phyloP scores from a whole-genome alignment of 139 green algal genomes.

The Chloropicon primus region DNA sequence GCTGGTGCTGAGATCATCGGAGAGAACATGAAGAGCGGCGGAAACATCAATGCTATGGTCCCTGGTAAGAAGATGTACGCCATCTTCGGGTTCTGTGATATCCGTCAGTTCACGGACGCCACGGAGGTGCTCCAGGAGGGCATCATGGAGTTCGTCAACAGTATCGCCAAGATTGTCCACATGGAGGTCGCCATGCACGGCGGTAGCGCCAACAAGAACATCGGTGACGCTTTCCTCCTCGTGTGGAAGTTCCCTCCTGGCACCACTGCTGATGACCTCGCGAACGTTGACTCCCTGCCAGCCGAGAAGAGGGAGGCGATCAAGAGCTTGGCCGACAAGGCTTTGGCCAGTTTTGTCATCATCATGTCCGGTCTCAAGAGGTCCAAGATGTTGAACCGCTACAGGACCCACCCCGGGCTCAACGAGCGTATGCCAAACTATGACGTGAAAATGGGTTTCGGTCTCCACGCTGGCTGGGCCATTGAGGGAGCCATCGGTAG shows the following conservation, averaged over 20 bases:
- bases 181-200: conserved; percentile 67
- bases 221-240: conserved; percentile 92
- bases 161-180: conserved; percentile 87
- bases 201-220: conserved; percentile 95
- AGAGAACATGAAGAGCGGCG: conserved; percentile 82
- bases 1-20: conserved; percentile 79
- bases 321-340: conserved; percentile 55
- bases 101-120: conserved; percentile 85
- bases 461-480: conserved; percentile 84
- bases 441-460: conserved; percentile 77
- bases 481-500: conserved; percentile 90
- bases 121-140: conserved; percentile 86
- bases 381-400: conserved; percentile 28
- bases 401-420: conserved; percentile 30
- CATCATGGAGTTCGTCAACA: conserved; percentile 97
- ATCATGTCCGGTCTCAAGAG: conserved; percentile 62
- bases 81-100: conserved; percentile 97
- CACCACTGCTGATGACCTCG: conserved; percentile 26
- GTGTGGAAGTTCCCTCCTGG: conserved; percentile 55
- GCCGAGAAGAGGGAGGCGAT: conserved; percentile 5
- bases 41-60: conserved; percentile 88
- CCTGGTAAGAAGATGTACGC: conserved; percentile 63
- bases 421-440: conserved; percentile 60
- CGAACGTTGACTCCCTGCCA: background rate
- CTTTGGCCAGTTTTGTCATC: conserved; percentile 76